Base-by-base conservation (phyloP, 73 alveolate genomes). In the Loxodes magnus region DNA sequence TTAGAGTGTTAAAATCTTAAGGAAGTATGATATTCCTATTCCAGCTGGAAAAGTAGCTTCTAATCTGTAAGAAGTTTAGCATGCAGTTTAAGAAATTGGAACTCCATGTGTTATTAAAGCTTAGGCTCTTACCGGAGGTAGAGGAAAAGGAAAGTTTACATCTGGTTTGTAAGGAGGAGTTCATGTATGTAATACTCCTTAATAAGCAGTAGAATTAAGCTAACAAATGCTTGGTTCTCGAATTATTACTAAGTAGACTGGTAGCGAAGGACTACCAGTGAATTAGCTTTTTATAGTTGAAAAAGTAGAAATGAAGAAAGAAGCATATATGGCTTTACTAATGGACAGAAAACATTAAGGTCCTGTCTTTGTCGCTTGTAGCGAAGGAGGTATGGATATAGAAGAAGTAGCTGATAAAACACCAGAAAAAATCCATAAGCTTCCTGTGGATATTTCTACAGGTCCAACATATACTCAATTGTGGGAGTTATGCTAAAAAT, bases 311-410 rank as follows among this genome's bases (percentile, higher is more conserved):
- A 43, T 72, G 43, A 49, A 10, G 14, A 72, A 55, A 26, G 87
- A 72, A 50, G 17, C 48, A 38, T 72, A 72, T 52, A n/a, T 72
- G 21, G 59, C 74, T 3, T 12, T 72, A 46, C 60, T 66, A 12
- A 51, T 72, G 6, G 87, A 72, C 43, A 38, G 75, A 26, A 35
- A 38, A 10, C 48, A 46, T 5, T 61, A 64, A 0, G 26, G 19
- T 34, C 79, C 79, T 10, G 80, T 64, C 14, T 33, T 72, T 41
- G 35, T 65, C 4, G 62, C 62, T 29, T 63, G 74, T 3, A 55
- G 66, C 35, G 75, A 42, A 28, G 87, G 87, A 33, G 87, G 87
- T 2, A 64, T 55, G 68, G 48, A 37, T 23, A 72, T 65, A 23
- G 87, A 72, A 35, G 87, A 65, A 16, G 80, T 72, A 3, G 80